Conservation (phyloP, 139 green algal genomes). For the Coccomyxa sp. region DNA sequence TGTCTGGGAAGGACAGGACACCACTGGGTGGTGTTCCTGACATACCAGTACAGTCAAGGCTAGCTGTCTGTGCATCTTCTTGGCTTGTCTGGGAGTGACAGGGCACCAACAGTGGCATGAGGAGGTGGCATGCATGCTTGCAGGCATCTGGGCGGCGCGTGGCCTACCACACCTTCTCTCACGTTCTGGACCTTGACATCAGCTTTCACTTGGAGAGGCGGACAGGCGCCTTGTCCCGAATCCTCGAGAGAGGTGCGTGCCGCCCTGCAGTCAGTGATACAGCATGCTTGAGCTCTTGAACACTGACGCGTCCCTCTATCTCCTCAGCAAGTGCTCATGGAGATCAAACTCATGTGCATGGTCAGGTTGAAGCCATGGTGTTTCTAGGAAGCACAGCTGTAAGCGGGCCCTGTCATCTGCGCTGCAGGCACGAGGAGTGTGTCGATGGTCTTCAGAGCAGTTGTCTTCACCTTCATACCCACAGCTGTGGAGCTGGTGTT, state of each 20-base stretch:
- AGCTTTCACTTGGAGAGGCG: slow-evolving; percentile 82
- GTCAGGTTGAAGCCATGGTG: too few species aligned
- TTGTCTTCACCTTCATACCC: slow-evolving; percentile 94
- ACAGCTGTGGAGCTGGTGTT: slow-evolving; percentile 81
- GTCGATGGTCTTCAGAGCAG: slow-evolving; percentile 88
- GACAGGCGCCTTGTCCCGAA: slow-evolving; percentile 80
- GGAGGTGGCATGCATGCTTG: not conserved
- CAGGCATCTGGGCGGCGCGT: slow-evolving; percentile 59
- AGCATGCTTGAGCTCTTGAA: too few species aligned
- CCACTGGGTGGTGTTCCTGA: not conserved
- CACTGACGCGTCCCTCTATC: too few species aligned
- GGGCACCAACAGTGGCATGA: not conserved
- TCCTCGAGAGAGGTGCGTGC: slow-evolving; percentile 76
- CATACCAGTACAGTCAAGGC: not conserved
- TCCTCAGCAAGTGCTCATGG: too few species aligned
- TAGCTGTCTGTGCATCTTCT: not conserved
- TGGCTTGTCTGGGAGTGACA: not conserved
- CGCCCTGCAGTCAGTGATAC: not conserved
- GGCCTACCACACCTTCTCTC: slow-evolving; percentile 72
- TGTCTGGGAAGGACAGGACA: not conserved
- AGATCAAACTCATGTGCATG: too few species aligned
- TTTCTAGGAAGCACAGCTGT: not conserved
- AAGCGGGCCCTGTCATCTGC: not conserved
- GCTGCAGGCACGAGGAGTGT: slow-evolving; percentile 76
- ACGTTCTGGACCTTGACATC: slow-evolving; percentile 81